These are phyloP conservation scores for Apiotrichum siamense DNA, from an alignment of 1,284 basidiomycete genomes.

Conservation along the genomic window DNA sequence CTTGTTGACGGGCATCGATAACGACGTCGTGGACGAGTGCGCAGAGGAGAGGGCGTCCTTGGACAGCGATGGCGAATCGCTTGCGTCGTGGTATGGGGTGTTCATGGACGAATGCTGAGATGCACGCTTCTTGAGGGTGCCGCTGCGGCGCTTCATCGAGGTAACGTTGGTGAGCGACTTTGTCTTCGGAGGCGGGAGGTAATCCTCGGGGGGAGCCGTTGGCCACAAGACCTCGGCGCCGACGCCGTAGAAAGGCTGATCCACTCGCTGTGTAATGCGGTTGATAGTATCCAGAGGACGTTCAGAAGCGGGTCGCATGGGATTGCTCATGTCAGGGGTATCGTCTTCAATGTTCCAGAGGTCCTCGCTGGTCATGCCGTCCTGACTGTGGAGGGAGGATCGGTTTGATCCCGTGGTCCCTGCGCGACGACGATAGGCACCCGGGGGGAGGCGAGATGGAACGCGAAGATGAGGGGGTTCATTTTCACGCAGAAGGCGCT, in stretches of 20 bases:
- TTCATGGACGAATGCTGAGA: slow-evolving; percentile 18
- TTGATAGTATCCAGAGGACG: slow-evolving; percentile 43
- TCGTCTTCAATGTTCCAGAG: slow-evolving; percentile 36
- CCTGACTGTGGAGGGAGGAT: slow-evolving; percentile 27
- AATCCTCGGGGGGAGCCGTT: slow-evolving; percentile 23
- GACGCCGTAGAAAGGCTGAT: slow-evolving; percentile 18
- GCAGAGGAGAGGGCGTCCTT: slow-evolving; percentile 27
- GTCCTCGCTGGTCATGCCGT: slow-evolving; percentile 34
- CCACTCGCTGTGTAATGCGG: slow-evolving; percentile 30
- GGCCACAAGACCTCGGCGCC: slow-evolving; percentile 28
- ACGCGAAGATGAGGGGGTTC: neutral
- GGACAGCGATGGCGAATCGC: neutral
- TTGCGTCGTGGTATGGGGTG: neutral
- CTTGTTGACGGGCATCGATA: slow-evolving; percentile 38
- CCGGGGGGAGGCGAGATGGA: neutral
- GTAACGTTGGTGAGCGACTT: slow-evolving; percentile 35
- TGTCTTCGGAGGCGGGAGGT: slow-evolving; percentile 21
- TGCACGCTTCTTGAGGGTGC: slow-evolving; percentile 13
- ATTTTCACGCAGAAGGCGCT: slow-evolving; percentile 10
- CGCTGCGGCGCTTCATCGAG: slow-evolving; percentile 13
- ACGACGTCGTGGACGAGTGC: slow-evolving; percentile 38
- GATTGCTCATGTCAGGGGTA: slow-evolving; percentile 45
- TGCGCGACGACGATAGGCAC: slow-evolving; percentile 9
- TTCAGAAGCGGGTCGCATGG: slow-evolving; percentile 33
- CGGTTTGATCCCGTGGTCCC: slow-evolving; percentile 24